Base-by-base conservation (phyloP, 495 filamentous ascomycete species). In the Hypoxylon perforatum region DNA sequence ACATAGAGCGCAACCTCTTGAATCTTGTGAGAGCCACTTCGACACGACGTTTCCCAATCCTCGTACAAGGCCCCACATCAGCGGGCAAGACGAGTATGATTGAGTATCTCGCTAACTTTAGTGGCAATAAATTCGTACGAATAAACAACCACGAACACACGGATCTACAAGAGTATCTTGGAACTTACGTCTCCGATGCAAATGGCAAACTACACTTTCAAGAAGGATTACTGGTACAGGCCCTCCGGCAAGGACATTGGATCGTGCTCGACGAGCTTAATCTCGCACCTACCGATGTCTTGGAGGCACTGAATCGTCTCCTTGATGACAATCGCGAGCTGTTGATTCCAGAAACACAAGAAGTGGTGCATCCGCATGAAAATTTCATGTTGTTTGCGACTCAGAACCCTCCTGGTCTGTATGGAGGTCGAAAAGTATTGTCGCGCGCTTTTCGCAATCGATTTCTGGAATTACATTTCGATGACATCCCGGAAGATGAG, bases 111-210 rank as follows among this genome's bases (percentile, higher is more conserved):
- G 96, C 96, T 4, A 95, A 95, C 73, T 90, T 92, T 46, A 97
- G 92, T 22, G 96, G 96, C 1, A 96, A 99, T 70, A 94, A 92
- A 70, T 98, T 97, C 67, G 92, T 99, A 36, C 88, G 96, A 57
- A 97, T 99, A 80, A 99, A 99, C 80, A 99, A 99, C 70, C 96
- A 99, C 74, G 96, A 99, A 68, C 94, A 98, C 73, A 98, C 96
- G 0, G 96, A 99, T 77, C 82, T 99, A 25, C 96, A 99, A 75
- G 96, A 99, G 73, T 99, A 99, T 71, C 82, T 99, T 0, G 96
- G 96, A 14, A 93, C 93, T 0, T 99, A 99, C 71, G 79, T 97
- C 8, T 97, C 96, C 12, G 89, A 88, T 46, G 79, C 88, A 4
- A 91, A 93, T 70, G 96, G 96, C 9, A 89, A 90, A 54, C 82